Evolutionary conservation across 148 eudicot species (phyloP), one percentile per base, ranked within the genome.

Genomic region (Chenopodium suecicum): DNA sequence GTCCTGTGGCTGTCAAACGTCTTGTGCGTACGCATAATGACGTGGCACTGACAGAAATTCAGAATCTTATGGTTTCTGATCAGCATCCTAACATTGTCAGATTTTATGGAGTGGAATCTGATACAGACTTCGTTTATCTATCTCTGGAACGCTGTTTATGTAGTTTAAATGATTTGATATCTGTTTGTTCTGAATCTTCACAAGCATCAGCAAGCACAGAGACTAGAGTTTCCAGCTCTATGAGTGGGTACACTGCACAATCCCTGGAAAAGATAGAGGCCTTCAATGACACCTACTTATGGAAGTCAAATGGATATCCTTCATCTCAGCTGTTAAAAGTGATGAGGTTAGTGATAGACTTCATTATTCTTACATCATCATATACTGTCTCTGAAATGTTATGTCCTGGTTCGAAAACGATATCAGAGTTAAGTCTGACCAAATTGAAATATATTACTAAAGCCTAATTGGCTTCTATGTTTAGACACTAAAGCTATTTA

Each of bases 61-160:
- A 93, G 79, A 95, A 93, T 88, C 98, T 95, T 78, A 88, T 93
- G 85, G 99, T 94, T 78, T 95, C 99, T 70, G 99, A 95, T 78
- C 90, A 86, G 66, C 99, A 95, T 87, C 87, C 92, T 31, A 95
- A 95, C 80, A 90, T 95, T 86, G 99, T 95, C 74, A 82, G 99
- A 69, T 95, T 93, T 93, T 91, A 91, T 73, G 99, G 99, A 44
- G 97, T 93, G 66, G 99, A 95, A 83, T 89, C 83, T 67, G 98
- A 95, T 87, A 86, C 87, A 34, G 97, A 95, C 86, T 95, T 95
- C 84, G 92, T 92, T 70, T 95, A 95, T 84, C 87, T 95, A 17
- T 84, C 94, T 17, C 82, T 95, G 82, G 99, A 95, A 86, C 98
- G 94, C 29, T 95, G 99, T 83, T 80, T 88, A 37, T 92, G 99